Conservation (phyloP, 768 basidiomycete species). For the Mycena galericulata region DNA sequence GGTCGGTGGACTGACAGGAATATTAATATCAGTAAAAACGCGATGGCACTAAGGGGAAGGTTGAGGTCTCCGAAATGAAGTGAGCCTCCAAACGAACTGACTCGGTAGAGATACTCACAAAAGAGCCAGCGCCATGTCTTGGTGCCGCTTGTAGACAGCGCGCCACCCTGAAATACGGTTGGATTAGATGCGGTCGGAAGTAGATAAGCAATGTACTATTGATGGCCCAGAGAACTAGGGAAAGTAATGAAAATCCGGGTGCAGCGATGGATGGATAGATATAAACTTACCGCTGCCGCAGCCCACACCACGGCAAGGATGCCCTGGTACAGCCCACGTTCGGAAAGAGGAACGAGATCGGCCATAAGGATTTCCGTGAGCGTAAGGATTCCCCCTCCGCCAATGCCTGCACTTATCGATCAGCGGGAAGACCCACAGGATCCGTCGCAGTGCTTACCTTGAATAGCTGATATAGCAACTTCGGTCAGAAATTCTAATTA, state of each 20-base stretch:
- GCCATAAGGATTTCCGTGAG: slow-evolving; percentile 51
- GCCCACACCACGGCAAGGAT: slow-evolving; percentile 44
- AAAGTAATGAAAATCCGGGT: background rate
- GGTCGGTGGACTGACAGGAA: slow-evolving; percentile 44
- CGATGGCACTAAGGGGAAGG: slow-evolving; percentile 44
- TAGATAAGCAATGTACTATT: background rate
- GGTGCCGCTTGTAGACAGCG: slow-evolving; percentile 28
- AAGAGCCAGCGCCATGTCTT: slow-evolving; percentile 44
- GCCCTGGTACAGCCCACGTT: slow-evolving; percentile 51
- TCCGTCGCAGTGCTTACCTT: background rate
- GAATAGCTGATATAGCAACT: background rate
- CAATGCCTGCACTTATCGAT: slow-evolving; percentile 42
- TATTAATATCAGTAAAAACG: slow-evolving; percentile 31
- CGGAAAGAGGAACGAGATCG: slow-evolving; percentile 54
- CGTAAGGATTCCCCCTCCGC: slow-evolving; percentile 48
- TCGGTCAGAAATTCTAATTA: background rate
- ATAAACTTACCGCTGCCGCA: slow-evolving; percentile 39
- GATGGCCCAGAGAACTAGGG: slow-evolving; percentile 5
- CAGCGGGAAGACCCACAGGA: too few species aligned
- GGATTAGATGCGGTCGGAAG: too few species aligned
- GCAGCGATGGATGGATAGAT: background rate
- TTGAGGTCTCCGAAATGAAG: slow-evolving; percentile 45
- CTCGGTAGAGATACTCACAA: slow-evolving; percentile 30
- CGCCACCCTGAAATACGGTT: slow-evolving; percentile 24
- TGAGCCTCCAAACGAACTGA: background rate